Evolutionary conservation across 2,329 filamentous ascomycete species (phyloP).

Genomic region (Nothomitra cinnamomea): DNA sequence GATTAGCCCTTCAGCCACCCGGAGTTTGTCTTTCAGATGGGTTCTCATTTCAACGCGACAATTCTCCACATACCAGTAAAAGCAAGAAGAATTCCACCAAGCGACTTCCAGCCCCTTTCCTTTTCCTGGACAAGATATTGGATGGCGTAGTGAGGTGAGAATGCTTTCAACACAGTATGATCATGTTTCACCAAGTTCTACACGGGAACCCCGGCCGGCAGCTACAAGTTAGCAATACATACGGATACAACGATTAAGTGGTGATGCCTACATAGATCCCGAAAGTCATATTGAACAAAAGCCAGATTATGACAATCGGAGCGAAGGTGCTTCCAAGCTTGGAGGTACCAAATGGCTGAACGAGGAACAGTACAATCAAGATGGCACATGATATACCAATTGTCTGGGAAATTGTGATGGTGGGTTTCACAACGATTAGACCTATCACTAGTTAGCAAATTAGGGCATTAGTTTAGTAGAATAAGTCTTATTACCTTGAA

Average conservation of each 20-base stretch:
- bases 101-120: conserved; percentile 42
- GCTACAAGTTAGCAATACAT: not conserved
- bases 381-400: conserved; percentile 49
- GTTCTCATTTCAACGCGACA: not conserved
- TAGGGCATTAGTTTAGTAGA: not conserved
- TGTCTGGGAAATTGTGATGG: conserved; percentile 38
- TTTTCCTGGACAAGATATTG: conserved; percentile 42
- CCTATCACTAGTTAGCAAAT: conserved; percentile 11
- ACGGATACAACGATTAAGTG: not conserved
- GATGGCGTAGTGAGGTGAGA: conserved; percentile 42
- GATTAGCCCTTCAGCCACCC: not conserved
- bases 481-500: conserved; percentile 32
- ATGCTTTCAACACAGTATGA: conserved; percentile 36
- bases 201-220: not conserved
- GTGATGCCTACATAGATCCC: conserved; percentile 37
- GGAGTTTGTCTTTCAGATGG: not conserved
- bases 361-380: conserved; percentile 41
- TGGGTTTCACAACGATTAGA: conserved; percentile 36
- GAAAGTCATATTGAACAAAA: conserved; percentile 42
- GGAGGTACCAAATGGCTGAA: conserved; percentile 48
- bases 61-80: conserved; percentile 40
- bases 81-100: conserved; percentile 55
- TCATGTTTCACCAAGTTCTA: conserved; percentile 34
- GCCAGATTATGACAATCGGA: conserved; percentile 50
- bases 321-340: conserved; percentile 45